Percentiles rank a stretch among this genome's conserved stretches.
These are phyloP conservation scores for Xerocomus brunneocitrinus DNA, from an alignment of 768 basidiomycete species.

Conservation along the genomic window DNA sequence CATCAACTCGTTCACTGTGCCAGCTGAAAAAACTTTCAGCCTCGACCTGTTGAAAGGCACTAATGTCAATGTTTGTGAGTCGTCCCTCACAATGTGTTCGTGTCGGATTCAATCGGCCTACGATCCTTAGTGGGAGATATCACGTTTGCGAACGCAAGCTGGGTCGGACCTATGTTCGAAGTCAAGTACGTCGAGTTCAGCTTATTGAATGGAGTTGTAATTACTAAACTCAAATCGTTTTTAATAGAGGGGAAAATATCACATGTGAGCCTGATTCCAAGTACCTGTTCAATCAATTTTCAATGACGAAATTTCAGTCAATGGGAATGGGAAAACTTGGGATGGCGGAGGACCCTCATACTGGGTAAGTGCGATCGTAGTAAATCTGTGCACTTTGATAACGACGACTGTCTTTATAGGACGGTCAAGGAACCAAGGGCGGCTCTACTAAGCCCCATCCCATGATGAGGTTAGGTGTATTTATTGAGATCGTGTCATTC, in stretches of 20 bases:
- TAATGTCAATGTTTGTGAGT: conserved; percentile 56
- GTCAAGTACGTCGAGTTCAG: conserved; percentile 35
- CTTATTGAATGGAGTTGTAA: background rate
- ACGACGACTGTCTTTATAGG: conserved; percentile 12
- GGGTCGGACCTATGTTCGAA: conserved; percentile 53
- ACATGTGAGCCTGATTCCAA: conserved; percentile 37
- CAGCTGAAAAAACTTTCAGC: conserved; percentile 47
- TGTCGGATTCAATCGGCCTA: background rate
- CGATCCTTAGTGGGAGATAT: conserved; percentile 49
- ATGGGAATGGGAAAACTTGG: conserved; percentile 40
- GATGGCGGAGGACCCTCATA: conserved; percentile 41
- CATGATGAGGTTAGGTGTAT: conserved; percentile 37
- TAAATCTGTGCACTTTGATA: background rate
- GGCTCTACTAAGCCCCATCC: conserved; percentile 27
- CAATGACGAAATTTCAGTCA: conserved; percentile 17
- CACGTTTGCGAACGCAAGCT: conserved; percentile 46
- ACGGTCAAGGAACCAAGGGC: conserved; percentile 19
- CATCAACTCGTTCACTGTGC: conserved; percentile 53
- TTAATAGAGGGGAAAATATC: conserved; percentile 42
- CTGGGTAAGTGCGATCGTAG: conserved; percentile 31
- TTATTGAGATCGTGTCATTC: background rate
- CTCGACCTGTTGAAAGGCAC: conserved; percentile 45
- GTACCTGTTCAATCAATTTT: background rate
- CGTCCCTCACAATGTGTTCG: background rate
- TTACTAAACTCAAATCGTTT: background rate